A percentile compares a stretch with the other conserved stretches of the same genome.
Evolutionary conservation across 2,329 filamentous ascomycete species (phyloP).

Genomic region (Truncatella angustata): DNA sequence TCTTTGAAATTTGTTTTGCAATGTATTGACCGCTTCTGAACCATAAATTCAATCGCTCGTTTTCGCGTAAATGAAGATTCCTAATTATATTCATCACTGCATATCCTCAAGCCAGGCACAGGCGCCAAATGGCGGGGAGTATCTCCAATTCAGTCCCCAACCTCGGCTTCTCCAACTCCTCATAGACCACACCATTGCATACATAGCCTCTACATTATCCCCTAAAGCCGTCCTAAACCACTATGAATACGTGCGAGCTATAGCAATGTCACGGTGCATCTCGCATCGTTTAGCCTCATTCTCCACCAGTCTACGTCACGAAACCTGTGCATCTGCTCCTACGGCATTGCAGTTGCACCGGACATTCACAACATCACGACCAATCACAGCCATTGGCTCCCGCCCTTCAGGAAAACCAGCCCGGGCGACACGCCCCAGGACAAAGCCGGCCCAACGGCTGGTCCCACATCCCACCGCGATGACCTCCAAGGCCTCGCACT

Average conservation of each 20-base stretch:
- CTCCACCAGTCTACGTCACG: background rate
- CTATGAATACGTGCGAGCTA: background rate
- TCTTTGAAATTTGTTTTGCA: too few species aligned
- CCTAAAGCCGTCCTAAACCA: too few species aligned
- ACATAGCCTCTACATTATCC: too few species aligned
- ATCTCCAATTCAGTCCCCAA: background rate
- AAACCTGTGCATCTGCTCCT: background rate
- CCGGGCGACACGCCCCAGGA: background rate
- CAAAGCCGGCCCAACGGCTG: background rate
- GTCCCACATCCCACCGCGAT: background rate
- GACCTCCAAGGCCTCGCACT: constrained; percentile 3
- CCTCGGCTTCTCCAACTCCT: constrained; percentile 6
- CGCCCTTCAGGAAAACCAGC: background rate
- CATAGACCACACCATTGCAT: background rate
- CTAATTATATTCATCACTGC: too few species aligned
- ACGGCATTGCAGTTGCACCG: too few species aligned
- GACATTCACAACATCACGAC: too few species aligned
- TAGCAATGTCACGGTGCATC: background rate
- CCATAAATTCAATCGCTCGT: too few species aligned
- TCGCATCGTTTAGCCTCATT: background rate
- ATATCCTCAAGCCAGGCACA: too few species aligned
- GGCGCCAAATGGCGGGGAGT: constrained; percentile 1
- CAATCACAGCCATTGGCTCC: background rate
- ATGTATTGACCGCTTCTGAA: too few species aligned
- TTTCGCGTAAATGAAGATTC: too few species aligned